Evolutionary conservation across 2,329 filamentous ascomycete species (phyloP), one percentile per base, ranked within the genome.

Genomic region (Samsoniella hepiali): DNA sequence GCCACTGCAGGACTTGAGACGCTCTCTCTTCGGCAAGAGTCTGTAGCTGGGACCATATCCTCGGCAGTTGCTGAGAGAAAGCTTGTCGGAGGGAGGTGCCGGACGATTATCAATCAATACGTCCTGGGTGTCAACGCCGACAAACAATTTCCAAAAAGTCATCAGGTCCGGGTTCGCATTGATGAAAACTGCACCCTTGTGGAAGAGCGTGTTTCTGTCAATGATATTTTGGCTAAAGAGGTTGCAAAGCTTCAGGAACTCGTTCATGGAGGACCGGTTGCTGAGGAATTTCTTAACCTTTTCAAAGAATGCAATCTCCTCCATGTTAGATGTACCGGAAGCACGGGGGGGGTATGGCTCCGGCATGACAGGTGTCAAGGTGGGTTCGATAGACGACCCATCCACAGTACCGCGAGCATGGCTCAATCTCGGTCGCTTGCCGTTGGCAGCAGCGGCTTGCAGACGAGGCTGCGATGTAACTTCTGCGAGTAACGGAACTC

Each of bases 181-280:
- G 65, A 99, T 93, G 73, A 97, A 99, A 5, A 87, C 84, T 61
- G 88, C 87, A 2, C 92, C 91, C 73, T 95, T 91, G 73, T 92
- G 88, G 32, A 95, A 86, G 15, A 99, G 81, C 2, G 92, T 87
- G 65, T 91, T 88, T 63, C 89, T 89, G 71, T 96, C 92, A 66
- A 99, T 96, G 58, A 99, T 84, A 68, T 96, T 93, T 70, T 96
- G 91, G 29, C 91, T 95, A 78, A 92, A 99, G 36, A 99, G 83
- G 69, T 98, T 99, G 80, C 94, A 95, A 7, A 99, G 86, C 79
- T 99, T 99, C 67, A 99, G 78, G 76, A 99, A 99, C 74, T 99
- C 95, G 70, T 91, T 93, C 84, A 96, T 96, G 3, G 89, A 89
- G 63, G 91, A 90, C 74, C 96, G 91, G 75, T 98, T 98, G 65